Conservation (phyloP, 2,329 filamentous ascomycete genomes). For the Arthrobotrys musiformis region DNA sequence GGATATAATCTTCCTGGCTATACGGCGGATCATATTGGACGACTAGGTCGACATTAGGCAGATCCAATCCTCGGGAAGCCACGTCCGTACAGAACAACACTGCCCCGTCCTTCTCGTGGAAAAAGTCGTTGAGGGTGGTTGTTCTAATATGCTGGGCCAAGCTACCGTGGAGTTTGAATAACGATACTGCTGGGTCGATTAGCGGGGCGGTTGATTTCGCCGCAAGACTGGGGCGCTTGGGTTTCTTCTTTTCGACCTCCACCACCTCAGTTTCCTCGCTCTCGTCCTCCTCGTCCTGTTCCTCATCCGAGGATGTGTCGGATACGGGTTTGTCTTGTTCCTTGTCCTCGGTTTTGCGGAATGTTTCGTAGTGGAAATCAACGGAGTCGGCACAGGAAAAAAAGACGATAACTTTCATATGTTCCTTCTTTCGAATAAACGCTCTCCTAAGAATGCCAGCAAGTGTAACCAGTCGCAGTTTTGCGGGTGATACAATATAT, state of each 20-base stretch:
- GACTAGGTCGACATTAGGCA: slow-evolving; percentile 93
- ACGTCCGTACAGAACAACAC: slow-evolving; percentile 95
- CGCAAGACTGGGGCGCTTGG: slow-evolving; percentile 25
- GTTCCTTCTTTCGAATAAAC: slow-evolving; percentile 86
- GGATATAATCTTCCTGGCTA: slow-evolving; percentile 89
- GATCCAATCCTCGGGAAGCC: slow-evolving; percentile 91
- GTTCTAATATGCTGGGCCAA: slow-evolving; percentile 88
- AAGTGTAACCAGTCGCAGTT: slow-evolving; percentile 88
- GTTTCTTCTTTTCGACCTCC: slow-evolving; percentile 59
- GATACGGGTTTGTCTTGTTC: slow-evolving; percentile 60
- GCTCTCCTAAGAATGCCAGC: slow-evolving; percentile 84
- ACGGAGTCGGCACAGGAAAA: slow-evolving; percentile 97
- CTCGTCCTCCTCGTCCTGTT: slow-evolving; percentile 59
- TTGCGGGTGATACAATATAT: slow-evolving; percentile 86
- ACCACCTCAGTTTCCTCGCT: slow-evolving; percentile 57
- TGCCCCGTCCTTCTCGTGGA: slow-evolving; percentile 76
- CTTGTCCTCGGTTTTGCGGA: slow-evolving; percentile 64
- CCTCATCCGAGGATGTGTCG: slow-evolving; percentile 52
- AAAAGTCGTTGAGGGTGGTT: slow-evolving; percentile 83
- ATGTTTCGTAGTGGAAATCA: slow-evolving; percentile 91
- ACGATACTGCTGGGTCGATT: slow-evolving; percentile 76
- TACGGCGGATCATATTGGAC: slow-evolving; percentile 97
- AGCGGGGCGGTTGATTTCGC: slow-evolving; percentile 69
- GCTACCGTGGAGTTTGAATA: slow-evolving; percentile 92
- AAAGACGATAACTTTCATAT: slow-evolving; percentile 97